These are phyloP conservation scores for Microbotryum intermedium DNA, from an alignment of 1,284 basidiomycete genomes.

Conservation along the genomic window DNA sequence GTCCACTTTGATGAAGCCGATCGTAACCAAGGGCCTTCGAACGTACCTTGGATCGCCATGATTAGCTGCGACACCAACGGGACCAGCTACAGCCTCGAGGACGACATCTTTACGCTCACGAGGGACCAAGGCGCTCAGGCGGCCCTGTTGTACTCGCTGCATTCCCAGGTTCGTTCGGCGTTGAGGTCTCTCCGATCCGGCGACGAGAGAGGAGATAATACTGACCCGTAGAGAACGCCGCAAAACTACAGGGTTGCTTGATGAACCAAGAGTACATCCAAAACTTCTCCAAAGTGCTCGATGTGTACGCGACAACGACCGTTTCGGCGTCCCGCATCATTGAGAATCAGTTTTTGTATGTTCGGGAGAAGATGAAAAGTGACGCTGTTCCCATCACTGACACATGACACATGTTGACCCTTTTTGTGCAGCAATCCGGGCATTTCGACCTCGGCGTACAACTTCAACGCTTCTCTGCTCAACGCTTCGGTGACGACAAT, in stretches of 20 bases:
- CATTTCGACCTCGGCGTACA: conserved; percentile 36
- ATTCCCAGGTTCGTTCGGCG: conserved; percentile 41
- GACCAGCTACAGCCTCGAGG: conserved; percentile 47
- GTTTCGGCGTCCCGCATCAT: conserved; percentile 29
- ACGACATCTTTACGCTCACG: conserved; percentile 72
- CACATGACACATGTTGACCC: conserved; percentile 51
- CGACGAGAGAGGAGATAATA: neutral
- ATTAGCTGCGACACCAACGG: conserved; percentile 70
- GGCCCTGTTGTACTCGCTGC: conserved; percentile 44
- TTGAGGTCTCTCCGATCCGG: neutral
- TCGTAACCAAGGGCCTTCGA: conserved; percentile 34
- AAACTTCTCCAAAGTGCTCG: conserved; percentile 62
- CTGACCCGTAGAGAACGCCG: no score
- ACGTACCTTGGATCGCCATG: conserved; percentile 79
- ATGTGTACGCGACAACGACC: conserved; percentile 63
- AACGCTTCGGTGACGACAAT: conserved; percentile 50
- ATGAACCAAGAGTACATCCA: conserved; percentile 63
- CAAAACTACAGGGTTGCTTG: conserved; percentile 58
- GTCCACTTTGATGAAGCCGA: conserved; percentile 34
- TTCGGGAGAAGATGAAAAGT: conserved; percentile 27
- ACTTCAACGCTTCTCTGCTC: conserved; percentile 53
- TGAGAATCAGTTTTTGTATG: conserved; percentile 42
- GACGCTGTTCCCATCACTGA: conserved; percentile 51
- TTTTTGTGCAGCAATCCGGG: neutral
- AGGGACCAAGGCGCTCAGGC: conserved; percentile 65